phyloP scores from a whole-genome alignment of 78 protist species.

The Dictyostelium firmibasis region DNA sequence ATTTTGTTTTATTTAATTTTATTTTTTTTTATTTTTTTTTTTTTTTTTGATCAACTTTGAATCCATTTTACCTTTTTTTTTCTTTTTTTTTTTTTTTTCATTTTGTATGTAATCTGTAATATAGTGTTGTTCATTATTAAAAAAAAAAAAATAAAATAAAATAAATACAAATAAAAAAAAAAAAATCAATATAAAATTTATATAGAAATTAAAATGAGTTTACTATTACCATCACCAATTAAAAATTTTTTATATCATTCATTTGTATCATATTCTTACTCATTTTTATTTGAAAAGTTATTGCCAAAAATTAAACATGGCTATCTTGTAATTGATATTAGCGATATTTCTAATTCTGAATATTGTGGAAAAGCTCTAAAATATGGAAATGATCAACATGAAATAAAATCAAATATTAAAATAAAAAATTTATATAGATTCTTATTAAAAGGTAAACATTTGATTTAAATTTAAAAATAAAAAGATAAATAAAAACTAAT shows the following conservation, averaged over 20 bases:
- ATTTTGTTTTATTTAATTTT: background rate
- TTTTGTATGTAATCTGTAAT: too few species aligned
- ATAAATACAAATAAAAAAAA: too few species aligned
- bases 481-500: background rate
- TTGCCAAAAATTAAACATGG: slow-evolving; percentile 24
- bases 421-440: slow-evolving; percentile 26
- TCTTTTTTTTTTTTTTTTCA: background rate
- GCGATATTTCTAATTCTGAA: background rate
- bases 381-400: slow-evolving; percentile 19
- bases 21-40: background rate
- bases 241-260: background rate
- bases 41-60: background rate
- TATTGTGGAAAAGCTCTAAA: background rate
- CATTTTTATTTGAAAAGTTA: slow-evolving; percentile 3
- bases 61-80: background rate
- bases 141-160: too few species aligned
- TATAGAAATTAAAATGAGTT: background rate
- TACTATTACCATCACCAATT: background rate
- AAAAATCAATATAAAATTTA: background rate
- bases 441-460: slow-evolving; percentile 16
- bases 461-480: too few species aligned
- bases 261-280: background rate
- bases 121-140: background rate
- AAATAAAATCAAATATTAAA: background rate
- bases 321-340: background rate